Evolutionary conservation across 78 protist species (phyloP).

Genomic region (Pelomyxa schiedti): DNA sequence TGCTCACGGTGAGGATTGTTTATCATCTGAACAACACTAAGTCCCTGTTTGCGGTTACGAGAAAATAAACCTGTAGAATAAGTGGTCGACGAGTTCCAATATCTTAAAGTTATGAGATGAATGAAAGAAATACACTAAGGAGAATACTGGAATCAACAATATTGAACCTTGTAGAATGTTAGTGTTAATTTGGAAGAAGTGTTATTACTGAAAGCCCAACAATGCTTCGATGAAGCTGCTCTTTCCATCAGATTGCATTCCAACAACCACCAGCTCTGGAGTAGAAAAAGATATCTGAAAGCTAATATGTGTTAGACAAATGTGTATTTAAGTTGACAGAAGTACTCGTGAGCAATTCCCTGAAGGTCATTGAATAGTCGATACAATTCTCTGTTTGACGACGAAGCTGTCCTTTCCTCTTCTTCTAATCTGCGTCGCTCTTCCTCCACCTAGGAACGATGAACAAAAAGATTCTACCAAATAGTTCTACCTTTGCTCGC

Average conservation of each 20-base stretch:
- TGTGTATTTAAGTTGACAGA: background rate
- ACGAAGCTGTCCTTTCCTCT: conserved; percentile 5
- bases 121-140: background rate
- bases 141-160: conserved; percentile 37
- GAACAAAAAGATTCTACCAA: too few relatives aligned
- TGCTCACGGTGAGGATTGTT: conserved; percentile 30
- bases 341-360: conserved; percentile 55
- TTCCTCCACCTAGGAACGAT: conserved; percentile 1
- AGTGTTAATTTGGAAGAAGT: too few relatives aligned
- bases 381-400: conserved; percentile 46
- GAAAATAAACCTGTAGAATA: background rate
- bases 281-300: conserved; percentile 35
- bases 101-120: background rate
- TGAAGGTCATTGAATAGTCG: conserved; percentile 60
- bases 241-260: conserved; percentile 76
- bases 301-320: conserved; percentile 6
- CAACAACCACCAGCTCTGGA: conserved; percentile 70
- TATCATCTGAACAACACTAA: conserved; percentile 61
- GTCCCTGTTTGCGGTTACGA: conserved; percentile 45
- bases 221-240: conserved; percentile 58
- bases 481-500: background rate
- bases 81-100: conserved; percentile 28
- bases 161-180: too few relatives aligned
- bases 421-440: conserved; percentile 23
- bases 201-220: conserved; percentile 64